Evolutionary conservation across 2,329 filamentous ascomycete species (phyloP).

Genomic region (Trichoderma pleuroti): DNA sequence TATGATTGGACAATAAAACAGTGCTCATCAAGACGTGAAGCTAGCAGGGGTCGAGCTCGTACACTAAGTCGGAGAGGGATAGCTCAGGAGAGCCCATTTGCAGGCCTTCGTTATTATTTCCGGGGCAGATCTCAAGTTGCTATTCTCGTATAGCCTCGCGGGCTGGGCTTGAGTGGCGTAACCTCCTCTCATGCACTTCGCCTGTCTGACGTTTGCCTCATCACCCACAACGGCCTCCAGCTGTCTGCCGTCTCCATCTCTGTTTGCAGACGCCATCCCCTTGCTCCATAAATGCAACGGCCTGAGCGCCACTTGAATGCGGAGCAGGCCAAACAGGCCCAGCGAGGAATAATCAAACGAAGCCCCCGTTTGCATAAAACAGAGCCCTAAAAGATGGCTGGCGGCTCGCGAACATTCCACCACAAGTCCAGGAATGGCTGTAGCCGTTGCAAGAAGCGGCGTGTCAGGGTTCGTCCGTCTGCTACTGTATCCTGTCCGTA

Average conservation of each 20-base stretch:
- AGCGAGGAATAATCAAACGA: background rate
- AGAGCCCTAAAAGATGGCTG: background rate
- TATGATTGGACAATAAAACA: background rate
- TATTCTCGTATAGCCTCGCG: conserved; percentile 1
- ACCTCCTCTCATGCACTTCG: background rate
- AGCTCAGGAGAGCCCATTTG: background rate
- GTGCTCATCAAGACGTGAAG: background rate
- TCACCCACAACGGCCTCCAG: conserved; percentile 3
- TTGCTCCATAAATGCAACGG: conserved; percentile 4
- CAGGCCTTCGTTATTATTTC: background rate
- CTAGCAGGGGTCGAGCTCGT: conserved; percentile 7
- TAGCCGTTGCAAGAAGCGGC: conserved; percentile 13
- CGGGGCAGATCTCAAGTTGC: conserved; percentile 1
- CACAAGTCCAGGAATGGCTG: conserved; percentile 10
- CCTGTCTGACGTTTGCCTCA: background rate
- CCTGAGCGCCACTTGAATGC: background rate
- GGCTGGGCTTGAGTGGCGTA: background rate
- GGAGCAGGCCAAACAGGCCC: background rate
- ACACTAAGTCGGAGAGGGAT: conserved; percentile 7
- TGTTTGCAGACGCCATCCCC: background rate
- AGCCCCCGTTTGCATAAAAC: background rate
- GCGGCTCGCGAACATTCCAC: conserved; percentile 8
- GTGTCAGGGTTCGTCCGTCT: conserved; percentile 4
- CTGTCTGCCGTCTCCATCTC: background rate
- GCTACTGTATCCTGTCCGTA: background rate